Evolutionary conservation across 1,139 yeast genomes (phyloP), one percentile per base, ranked within the genome.

Genomic region (Hyphopichia wangnamkhiaoensis): DNA sequence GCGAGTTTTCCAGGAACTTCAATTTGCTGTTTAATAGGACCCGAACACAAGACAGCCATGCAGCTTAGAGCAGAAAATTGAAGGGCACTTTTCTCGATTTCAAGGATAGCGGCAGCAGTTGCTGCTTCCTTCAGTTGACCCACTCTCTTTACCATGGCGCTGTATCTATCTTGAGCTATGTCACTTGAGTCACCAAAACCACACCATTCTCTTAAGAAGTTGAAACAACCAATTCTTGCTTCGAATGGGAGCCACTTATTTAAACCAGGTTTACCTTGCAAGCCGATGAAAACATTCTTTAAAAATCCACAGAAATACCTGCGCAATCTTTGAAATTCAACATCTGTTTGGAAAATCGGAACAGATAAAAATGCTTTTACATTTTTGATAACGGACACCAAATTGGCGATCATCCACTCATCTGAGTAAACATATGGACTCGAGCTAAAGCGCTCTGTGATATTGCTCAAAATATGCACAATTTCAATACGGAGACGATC

Each of bases 161-260:
- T 61, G 49, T 89, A 91, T 35, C 97, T 69, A 30, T 84, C 87
- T 31, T 79, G 80, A 4, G 89, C 77, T 3, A 83, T 56, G 1
- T 71, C 64, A 17, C 78, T 71, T 26, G 80, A 71, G 37, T 79
- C 84, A 1, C 98, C 98, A 44, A 79, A 81, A 0, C 95, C 95
- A 61, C 96, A 89, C 99, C 99, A 94, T 55, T 88, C 96, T 48
- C 86, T 90, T 44, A 93, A 68, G 53, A 79, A 84, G 35, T 82
- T 80, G 62, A 89, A 90, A 49, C 94, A 85, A 1, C 90, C 85
- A 19, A 87, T 81, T 42, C 97, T 71, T 8, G 93, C 94, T 51
- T 84, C 91, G 57, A 90, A 90, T 1, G 95, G 93, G 18, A 91
- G 67, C 79, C 93, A 80, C 34, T 69, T 68, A 34, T 65, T 54